Evolutionary conservation across 495 filamentous ascomycete genomes (phyloP), one percentile per base, ranked within the genome.

Genomic region (Penicillium ochrochloron): DNA sequence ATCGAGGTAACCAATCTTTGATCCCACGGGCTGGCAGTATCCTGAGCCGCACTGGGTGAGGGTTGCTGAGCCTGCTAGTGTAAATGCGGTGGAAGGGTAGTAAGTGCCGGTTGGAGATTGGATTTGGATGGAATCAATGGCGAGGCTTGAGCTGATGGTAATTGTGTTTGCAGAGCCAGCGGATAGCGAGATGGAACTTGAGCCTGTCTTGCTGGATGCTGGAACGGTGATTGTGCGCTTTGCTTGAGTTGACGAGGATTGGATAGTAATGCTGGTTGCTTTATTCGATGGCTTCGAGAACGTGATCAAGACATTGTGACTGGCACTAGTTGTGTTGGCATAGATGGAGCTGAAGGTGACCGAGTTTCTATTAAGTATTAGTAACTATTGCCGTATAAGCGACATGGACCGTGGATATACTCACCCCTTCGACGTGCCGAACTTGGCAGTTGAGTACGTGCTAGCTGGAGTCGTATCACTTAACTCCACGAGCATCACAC

Each of bases 401-500:
- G 33, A n/a, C 15, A 7, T 29, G 23, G 2, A 9, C 4, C 12
- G 14, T 0, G n/a, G 29, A 6, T 11, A 14, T 17, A 65, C 71
- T 64, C 64, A 78, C 76, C 73, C 68, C 19, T 51, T 63, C 3
- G 50, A 51, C 0, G 31, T 61, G 17, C 61, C 71, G 57, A 76
- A 77, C 0, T 57, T 17, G 1, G 50, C 44, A 1, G 54, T 69
- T 8, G 69, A 58, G 61, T 77, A 77, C 1, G 59, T 53, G 0
- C 75, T 74, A 25, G 76, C 67, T 0, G 63, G 31, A 0, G 69
- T 69, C 4, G 78, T 80, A 31, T 79, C 65, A 19, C 67, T 61
- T 4, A 83, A 68, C 27, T 83, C 77, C 3, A 84, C 61, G 6
- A 84, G 59, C 56, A 80, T 75, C 2, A 78, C 74, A 8, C 81